Percentiles rank a stretch among this genome's conserved stretches.
Conservation (phyloP, 2,329 filamentous ascomycete genomes). For the Xenoacremonium recifei region DNA sequence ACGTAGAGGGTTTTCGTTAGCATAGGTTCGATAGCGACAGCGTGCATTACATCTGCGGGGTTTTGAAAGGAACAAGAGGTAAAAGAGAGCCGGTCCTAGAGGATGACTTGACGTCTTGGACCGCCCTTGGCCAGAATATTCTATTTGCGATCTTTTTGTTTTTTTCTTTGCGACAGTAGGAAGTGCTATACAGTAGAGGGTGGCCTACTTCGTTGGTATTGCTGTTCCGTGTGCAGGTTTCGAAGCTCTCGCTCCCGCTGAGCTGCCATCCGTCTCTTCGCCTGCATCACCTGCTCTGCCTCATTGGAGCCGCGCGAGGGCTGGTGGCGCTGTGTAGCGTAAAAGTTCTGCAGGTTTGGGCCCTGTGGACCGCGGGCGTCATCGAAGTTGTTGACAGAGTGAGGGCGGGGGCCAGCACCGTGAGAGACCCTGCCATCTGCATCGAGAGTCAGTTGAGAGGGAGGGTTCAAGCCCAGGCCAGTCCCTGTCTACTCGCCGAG, state of each 20-base stretch:
- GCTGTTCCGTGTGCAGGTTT: slow-evolving; percentile 99
- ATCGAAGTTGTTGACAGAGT: slow-evolving; percentile 81
- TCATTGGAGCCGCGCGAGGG: slow-evolving; percentile 79
- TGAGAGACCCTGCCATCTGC: slow-evolving; percentile 70
- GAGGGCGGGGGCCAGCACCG: slow-evolving; percentile 67
- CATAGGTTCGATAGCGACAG: slow-evolving; percentile 30
- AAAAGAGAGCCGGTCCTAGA: slow-evolving; percentile 22
- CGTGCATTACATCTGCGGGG: slow-evolving; percentile 25
- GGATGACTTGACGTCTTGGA: slow-evolving; percentile 20
- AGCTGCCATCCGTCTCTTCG: slow-evolving; percentile 97
- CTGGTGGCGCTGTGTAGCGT: slow-evolving; percentile 90
- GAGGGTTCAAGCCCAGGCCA: slow-evolving; percentile 14
- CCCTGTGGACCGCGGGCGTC: slow-evolving; percentile 68
- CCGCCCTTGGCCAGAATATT: slow-evolving; percentile 30
- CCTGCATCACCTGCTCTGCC: slow-evolving; percentile 98
- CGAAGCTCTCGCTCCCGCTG: slow-evolving; percentile 98
- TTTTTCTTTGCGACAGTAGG: slow-evolving; percentile 37
- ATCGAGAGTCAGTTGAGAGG: slow-evolving; percentile 23
- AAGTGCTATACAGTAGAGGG: slow-evolving; percentile 69
- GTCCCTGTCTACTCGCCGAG: slow-evolving; percentile 16
- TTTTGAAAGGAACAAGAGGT: slow-evolving; percentile 19
- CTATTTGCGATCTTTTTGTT: slow-evolving; percentile 39
- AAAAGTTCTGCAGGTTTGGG: slow-evolving; percentile 85
- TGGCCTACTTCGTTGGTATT: slow-evolving; percentile 99
- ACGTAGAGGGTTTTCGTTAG: slow-evolving; percentile 39